Conservation (phyloP, 2,329 filamentous ascomycete genomes). For the Lachnellula occidentalis region DNA sequence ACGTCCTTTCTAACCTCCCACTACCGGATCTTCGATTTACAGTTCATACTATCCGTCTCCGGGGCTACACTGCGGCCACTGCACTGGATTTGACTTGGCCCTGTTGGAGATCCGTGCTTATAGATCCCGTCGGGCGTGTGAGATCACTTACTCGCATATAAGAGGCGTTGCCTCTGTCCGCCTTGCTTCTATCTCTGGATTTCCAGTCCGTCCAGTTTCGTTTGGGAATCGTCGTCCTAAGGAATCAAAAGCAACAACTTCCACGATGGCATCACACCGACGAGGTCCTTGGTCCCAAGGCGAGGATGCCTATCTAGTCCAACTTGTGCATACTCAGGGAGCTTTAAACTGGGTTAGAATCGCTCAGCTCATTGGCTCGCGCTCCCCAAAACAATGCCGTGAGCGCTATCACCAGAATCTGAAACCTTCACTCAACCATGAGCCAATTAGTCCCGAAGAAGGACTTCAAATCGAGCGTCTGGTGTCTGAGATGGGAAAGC, state of each 20-base stretch:
- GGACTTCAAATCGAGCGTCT: constrained; percentile 69
- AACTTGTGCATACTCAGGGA: constrained; percentile 65
- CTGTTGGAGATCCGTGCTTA: too few relatives aligned
- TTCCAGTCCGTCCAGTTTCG: background rate
- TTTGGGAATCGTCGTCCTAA: background rate
- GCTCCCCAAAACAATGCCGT: constrained; percentile 90
- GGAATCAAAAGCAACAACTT: background rate
- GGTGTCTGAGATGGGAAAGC: constrained; percentile 73
- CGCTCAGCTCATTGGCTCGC: constrained; percentile 65
- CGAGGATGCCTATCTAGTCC: constrained; percentile 67
- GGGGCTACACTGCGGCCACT: background rate
- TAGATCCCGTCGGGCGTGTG: too few relatives aligned
- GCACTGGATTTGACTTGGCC: background rate
- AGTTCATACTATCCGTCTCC: background rate
- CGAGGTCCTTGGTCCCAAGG: constrained; percentile 78
- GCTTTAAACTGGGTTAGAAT: constrained; percentile 89
- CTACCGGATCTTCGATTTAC: background rate
- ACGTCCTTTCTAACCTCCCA: background rate
- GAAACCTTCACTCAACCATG: constrained; percentile 68
- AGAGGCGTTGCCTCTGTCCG: too few relatives aligned
- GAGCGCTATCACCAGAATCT: constrained; percentile 94
- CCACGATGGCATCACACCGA: constrained; percentile 43
- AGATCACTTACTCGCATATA: too few relatives aligned
- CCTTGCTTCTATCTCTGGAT: too few relatives aligned
- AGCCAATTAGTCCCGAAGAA: constrained; percentile 67